These are phyloP conservation scores for Aspergillus steynii DNA, from an alignment of 495 filamentous ascomycete genomes.

Conservation along the genomic window DNA sequence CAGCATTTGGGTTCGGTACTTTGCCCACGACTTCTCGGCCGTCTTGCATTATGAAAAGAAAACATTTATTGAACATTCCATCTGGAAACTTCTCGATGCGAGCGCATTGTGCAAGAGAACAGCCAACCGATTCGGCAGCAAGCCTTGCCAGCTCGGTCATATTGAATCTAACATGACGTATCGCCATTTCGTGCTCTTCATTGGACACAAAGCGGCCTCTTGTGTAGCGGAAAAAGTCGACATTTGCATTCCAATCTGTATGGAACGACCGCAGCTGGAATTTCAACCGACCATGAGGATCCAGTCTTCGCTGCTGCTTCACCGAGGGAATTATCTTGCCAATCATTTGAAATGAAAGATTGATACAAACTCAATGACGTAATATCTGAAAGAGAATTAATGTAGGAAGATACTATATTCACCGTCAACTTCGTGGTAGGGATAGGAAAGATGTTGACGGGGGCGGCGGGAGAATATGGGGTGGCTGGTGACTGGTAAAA, in stretches of 20 bases:
- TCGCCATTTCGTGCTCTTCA: constrained; percentile 24
- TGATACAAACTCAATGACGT: no score
- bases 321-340: no score
- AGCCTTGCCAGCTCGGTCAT: constrained; percentile 27
- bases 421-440: no score
- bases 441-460: no score
- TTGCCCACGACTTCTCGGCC: constrained; percentile 31
- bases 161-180: constrained; percentile 28
- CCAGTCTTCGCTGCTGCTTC: no score
- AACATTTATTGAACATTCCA: constrained; percentile 34
- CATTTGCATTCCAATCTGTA: constrained; percentile 17
- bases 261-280: not conserved
- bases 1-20: constrained; percentile 37
- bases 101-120: constrained; percentile 19
- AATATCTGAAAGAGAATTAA: no score
- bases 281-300: no score
- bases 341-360: no score
- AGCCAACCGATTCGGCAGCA: constrained; percentile 25
- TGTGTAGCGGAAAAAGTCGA: constrained; percentile 23
- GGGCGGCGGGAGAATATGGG: no score
- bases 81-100: constrained; percentile 26
- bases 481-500: no score
- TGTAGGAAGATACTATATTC: no score
- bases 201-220: constrained; percentile 26
- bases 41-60: constrained; percentile 33